Percentiles rank a stretch among this genome's conserved stretches.
Conservation (phyloP, 495 filamentous ascomycete species). For the Penicillium roqueforti region DNA sequence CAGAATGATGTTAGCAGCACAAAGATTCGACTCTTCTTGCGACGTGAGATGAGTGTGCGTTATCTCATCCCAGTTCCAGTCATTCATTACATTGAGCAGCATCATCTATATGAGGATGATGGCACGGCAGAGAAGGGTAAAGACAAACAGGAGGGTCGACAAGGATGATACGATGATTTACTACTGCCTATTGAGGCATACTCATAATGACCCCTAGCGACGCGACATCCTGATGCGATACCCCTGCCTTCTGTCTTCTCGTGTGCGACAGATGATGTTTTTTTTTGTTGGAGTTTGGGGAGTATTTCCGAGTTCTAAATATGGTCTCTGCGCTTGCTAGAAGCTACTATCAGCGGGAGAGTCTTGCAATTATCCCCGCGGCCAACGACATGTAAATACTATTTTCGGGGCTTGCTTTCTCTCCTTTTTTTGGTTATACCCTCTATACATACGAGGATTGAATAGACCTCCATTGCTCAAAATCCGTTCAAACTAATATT, state of each 20-base stretch:
- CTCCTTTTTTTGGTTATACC: not conserved
- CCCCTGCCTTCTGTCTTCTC: constrained; percentile 17
- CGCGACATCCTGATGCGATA: constrained; percentile 27
- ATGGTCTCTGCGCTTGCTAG: not conserved
- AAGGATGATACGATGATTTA: constrained; percentile 17
- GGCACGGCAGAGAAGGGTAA: constrained; percentile 43
- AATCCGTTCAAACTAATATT: not conserved
- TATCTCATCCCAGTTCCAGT: constrained; percentile 62
- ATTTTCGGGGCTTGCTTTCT: not conserved
- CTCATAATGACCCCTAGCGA: constrained; percentile 16
- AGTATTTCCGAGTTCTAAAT: constrained; percentile 5
- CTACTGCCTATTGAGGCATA: not conserved
- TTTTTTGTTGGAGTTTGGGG: constrained; percentile 19
- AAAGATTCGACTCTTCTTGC: constrained; percentile 79
- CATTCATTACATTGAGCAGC: constrained; percentile 73
- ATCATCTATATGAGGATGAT: constrained; percentile 70
- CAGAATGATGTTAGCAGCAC: constrained; percentile 88
- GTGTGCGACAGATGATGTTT: constrained; percentile 5
- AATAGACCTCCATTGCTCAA: constrained; percentile 13
- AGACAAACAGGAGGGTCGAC: constrained; percentile 21
- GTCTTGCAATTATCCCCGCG: not conserved
- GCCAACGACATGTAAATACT: constrained; percentile 16
- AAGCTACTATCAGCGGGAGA: not conserved
- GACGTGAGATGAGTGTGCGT: constrained; percentile 73
- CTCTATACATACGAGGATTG: constrained; percentile 16